A percentile compares a stretch with the other conserved stretches of the same genome.
These are phyloP conservation scores for Botrytis aclada DNA, from an alignment of 2,329 filamentous ascomycete species.

Conservation along the genomic window DNA sequence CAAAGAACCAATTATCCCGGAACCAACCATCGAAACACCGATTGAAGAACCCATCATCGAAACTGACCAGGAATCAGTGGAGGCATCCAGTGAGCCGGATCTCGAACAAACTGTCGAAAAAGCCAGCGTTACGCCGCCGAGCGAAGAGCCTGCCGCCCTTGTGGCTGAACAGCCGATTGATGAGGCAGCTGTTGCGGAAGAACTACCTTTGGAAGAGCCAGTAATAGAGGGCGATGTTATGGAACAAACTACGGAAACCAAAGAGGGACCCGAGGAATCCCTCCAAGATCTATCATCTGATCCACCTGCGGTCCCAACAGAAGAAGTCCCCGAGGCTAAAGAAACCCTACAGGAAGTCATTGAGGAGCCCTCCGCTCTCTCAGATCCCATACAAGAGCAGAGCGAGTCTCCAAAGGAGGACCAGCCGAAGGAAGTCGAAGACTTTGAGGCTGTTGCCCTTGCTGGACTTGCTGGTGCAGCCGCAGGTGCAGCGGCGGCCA, in stretches of 20 bases:
- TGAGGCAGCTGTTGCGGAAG: background rate
- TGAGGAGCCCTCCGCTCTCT: background rate
- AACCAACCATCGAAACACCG: background rate
- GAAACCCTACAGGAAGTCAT: background rate
- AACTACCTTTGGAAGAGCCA: background rate
- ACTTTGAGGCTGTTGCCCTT: slow-evolving; percentile 6
- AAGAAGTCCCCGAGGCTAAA: background rate
- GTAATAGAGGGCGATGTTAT: background rate
- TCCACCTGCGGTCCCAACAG: background rate
- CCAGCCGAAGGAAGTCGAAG: background rate
- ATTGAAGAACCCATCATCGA: background rate
- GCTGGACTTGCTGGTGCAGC: slow-evolving; percentile 12
- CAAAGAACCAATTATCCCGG: background rate
- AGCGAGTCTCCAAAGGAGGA: background rate
- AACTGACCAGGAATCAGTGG: background rate
- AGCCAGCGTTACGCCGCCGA: background rate
- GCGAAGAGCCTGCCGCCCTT: background rate
- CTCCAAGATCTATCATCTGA: background rate
- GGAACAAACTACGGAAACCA: background rate
- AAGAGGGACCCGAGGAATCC: background rate
- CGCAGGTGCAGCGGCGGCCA: background rate
- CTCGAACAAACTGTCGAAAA: background rate
- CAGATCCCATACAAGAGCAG: background rate
- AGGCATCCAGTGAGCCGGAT: background rate
- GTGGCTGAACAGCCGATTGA: background rate